Evolutionary conservation across 139 green algal species (phyloP).

Genomic region (Chlorella sp.): DNA sequence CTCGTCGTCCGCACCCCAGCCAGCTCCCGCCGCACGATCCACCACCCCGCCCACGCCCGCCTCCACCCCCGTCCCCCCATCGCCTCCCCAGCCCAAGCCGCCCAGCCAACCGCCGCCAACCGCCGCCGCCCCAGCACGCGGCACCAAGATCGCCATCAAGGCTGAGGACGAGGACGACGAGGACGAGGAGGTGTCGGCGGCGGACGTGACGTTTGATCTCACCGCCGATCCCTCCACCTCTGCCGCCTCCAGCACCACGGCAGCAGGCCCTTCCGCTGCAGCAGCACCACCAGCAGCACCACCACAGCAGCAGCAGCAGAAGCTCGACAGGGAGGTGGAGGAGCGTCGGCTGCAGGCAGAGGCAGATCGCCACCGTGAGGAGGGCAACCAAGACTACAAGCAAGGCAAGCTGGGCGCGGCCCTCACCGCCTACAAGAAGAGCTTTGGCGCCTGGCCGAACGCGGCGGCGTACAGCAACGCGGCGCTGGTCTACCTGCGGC

Average conservation of each 20-base stretch:
- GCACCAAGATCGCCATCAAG: constrained; percentile 7
- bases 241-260: too few species aligned
- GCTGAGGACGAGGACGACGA: background rate
- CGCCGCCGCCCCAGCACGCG: background rate
- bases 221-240: too few species aligned
- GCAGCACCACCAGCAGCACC: too few species aligned
- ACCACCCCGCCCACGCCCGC: too few species aligned
- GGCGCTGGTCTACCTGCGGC: constrained; percentile 17
- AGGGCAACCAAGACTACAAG: constrained; percentile 20
- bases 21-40: too few species aligned
- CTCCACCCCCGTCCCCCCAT: too few species aligned
- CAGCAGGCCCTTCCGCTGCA: too few species aligned
- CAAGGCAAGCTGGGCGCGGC: constrained; percentile 15
- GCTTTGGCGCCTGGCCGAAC: constrained; percentile 11
- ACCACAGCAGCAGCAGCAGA: too few species aligned
- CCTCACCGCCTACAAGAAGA: constrained; percentile 12
- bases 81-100: too few species aligned
- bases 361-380: background rate
- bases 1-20: too few species aligned
- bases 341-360: background rate
- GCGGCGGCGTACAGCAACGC: constrained; percentile 25
- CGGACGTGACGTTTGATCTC: background rate
- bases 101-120: background rate
- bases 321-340: too few species aligned
- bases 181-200: background rate